phyloP scores from a whole-genome alignment of 2,329 filamentous ascomycete genomes.

The Fusarium goolgardi region DNA sequence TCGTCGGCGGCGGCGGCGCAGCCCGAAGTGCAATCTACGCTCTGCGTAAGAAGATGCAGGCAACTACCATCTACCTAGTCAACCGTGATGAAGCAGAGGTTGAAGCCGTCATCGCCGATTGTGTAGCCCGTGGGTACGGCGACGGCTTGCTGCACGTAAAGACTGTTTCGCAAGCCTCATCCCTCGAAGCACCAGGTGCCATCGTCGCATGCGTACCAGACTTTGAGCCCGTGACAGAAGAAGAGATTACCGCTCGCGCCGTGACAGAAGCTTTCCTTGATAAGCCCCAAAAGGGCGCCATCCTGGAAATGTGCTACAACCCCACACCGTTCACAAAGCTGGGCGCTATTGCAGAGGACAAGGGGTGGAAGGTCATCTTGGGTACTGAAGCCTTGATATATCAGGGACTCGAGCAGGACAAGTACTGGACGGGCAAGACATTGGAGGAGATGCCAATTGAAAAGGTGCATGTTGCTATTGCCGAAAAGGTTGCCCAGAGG shows the following conservation, averaged over 20 bases:
- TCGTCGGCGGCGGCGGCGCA: conserved; percentile 82
- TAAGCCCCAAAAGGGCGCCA: conserved; percentile 70
- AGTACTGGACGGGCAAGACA: conserved; percentile 72
- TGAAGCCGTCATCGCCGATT: conserved; percentile 73
- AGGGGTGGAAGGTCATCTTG: conserved; percentile 78
- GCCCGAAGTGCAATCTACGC: conserved; percentile 83
- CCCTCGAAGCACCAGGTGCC: conserved; percentile 70
- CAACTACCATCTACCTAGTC: conserved; percentile 77
- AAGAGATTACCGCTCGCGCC: conserved; percentile 69
- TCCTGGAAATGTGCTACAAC: conserved; percentile 88
- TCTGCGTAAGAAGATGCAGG: conserved; percentile 75
- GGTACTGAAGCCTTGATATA: conserved; percentile 83
- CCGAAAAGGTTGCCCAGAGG: conserved; percentile 44
- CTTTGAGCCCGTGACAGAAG: conserved; percentile 73
- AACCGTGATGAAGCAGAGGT: conserved; percentile 79
- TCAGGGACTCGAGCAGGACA: conserved; percentile 77
- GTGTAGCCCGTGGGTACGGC: conserved; percentile 68
- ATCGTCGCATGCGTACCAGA: conserved; percentile 82
- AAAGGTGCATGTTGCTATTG: conserved; percentile 43
- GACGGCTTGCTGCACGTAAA: conserved; percentile 70
- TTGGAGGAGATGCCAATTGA: conserved; percentile 61
- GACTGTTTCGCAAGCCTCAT: conserved; percentile 68
- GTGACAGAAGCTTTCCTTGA: conserved; percentile 63
- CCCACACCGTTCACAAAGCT: conserved; percentile 76
- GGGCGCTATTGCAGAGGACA: conserved; percentile 67